These are phyloP conservation scores for Pascua sp. DNA, from an alignment of 1,284 basidiomycete genomes.

Conservation along the genomic window DNA sequence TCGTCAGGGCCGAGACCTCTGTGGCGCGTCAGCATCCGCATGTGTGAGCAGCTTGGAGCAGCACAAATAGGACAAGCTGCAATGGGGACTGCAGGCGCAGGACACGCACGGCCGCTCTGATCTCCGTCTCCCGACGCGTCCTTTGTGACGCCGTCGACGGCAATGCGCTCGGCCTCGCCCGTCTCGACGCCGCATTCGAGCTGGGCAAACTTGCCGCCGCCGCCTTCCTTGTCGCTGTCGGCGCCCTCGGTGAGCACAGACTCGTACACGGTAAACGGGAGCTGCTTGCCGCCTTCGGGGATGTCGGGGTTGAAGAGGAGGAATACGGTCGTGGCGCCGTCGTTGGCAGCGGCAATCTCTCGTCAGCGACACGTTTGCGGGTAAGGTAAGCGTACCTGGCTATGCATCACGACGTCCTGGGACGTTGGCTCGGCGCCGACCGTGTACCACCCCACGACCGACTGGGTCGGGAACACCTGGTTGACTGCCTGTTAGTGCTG, in stretches of 20 bases:
- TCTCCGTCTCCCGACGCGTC: constrained; percentile 64
- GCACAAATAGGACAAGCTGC: too few species aligned
- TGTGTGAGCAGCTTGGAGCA: too few species aligned
- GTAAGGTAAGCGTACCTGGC: constrained; percentile 58
- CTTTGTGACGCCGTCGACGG: constrained; percentile 91
- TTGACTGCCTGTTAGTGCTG: constrained; percentile 65
- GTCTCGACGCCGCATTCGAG: constrained; percentile 79
- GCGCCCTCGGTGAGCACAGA: constrained; percentile 75
- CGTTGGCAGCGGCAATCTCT: constrained; percentile 54
- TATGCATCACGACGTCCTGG: constrained; percentile 74
- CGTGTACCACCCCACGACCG: constrained; percentile 96
- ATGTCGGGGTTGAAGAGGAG: constrained; percentile 52
- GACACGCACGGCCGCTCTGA: constrained; percentile 50
- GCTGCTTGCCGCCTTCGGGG: constrained; percentile 53
- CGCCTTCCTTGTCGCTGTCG: constrained; percentile 38
- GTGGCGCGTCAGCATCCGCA: constrained; percentile 3
- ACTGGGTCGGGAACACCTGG: constrained; percentile 93
- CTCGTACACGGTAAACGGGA: constrained; percentile 86
- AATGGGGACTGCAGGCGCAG: too few species aligned
- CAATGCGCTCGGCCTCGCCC: constrained; percentile 96
- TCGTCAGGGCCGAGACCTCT: constrained; percentile 86
- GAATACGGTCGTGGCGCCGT: constrained; percentile 47
- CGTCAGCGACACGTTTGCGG: constrained; percentile 42
- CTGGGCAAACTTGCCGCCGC: constrained; percentile 58
- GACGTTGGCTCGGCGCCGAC: constrained; percentile 67